Conservation (phyloP, 2,329 filamentous ascomycete genomes). For the Fonsecaea monophora region DNA sequence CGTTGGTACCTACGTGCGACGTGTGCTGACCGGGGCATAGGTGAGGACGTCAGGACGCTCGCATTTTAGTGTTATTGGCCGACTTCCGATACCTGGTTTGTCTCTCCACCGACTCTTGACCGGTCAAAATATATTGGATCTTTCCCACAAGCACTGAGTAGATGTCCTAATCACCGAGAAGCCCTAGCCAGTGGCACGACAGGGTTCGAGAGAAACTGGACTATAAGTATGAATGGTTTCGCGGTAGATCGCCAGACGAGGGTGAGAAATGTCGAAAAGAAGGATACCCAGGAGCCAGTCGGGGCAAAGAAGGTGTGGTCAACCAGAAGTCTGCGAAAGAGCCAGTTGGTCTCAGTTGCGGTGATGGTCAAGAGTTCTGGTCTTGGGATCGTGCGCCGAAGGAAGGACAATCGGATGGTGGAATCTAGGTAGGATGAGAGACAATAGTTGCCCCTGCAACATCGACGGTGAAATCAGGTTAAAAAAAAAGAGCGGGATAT, state of each 20-base stretch:
- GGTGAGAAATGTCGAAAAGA: neutral
- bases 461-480: neutral
- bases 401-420: neutral
- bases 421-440: neutral
- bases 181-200: neutral
- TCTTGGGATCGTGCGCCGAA: neutral
- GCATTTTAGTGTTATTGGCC: neutral
- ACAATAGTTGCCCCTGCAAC: neutral
- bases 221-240: neutral
- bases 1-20: neutral
- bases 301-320: neutral
- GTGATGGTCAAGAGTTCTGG: neutral
- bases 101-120: neutral
- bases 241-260: neutral
- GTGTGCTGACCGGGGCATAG: conserved; percentile 1
- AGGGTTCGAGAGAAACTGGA: neutral
- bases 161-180: neutral
- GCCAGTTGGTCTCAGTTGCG: neutral
- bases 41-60: neutral
- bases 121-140: neutral
- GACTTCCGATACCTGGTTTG: neutral
- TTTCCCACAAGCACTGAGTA: neutral
- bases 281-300: neutral
- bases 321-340: neutral
- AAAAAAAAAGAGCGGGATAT: neutral